Percentiles rank a stretch among this genome's conserved stretches.
These are phyloP conservation scores for Reticulascus tulasneorum DNA, from an alignment of 2,329 filamentous ascomycete species.

Conservation along the genomic window DNA sequence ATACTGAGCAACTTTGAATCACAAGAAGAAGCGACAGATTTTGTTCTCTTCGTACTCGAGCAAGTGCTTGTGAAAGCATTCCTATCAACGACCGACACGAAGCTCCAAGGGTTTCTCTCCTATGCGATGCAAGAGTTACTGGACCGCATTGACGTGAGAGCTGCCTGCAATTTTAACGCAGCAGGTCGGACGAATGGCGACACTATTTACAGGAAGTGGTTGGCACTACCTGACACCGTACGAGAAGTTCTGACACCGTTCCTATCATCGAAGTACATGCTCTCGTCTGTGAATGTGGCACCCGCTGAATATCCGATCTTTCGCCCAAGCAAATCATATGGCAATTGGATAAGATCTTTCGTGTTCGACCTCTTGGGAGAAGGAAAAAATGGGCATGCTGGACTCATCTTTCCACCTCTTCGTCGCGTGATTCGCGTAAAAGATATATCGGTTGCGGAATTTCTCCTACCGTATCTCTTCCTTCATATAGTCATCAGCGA, in stretches of 20 bases:
- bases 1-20: constrained; percentile 82
- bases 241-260: constrained; percentile 86
- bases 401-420: constrained; percentile 75
- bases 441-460: constrained; percentile 80
- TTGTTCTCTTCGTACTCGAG: constrained; percentile 79
- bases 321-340: constrained; percentile 62
- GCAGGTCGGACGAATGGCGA: constrained; percentile 43
- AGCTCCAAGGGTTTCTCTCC: constrained; percentile 84
- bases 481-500: constrained; percentile 79
- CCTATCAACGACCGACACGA: constrained; percentile 81
- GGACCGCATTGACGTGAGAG: constrained; percentile 68
- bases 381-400: constrained; percentile 68
- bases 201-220: constrained; percentile 70
- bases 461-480: constrained; percentile 82
- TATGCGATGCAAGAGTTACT: constrained; percentile 93
- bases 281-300: constrained; percentile 58
- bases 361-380: constrained; percentile 79
- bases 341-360: constrained; percentile 76
- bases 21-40: constrained; percentile 75
- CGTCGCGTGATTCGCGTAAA: constrained; percentile 80
- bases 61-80: constrained; percentile 89
- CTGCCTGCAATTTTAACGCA: constrained; percentile 42
- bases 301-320: constrained; percentile 75
- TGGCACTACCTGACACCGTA: constrained; percentile 69
- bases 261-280: constrained; percentile 74